Conservation (phyloP, 768 basidiomycete species). For the Russula sp. region DNA sequence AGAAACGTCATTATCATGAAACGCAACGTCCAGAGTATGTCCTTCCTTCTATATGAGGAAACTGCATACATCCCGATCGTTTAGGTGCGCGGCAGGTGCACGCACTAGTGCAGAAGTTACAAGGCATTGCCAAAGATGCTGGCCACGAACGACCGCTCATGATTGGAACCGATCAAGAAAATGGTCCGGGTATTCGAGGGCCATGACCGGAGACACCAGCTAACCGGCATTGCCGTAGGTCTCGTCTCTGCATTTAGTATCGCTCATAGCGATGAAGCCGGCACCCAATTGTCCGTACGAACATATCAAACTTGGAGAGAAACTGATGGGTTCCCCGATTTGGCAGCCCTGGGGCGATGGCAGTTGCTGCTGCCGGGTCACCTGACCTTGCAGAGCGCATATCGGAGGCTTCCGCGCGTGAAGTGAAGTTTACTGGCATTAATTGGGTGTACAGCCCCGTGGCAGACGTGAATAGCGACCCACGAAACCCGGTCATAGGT, state of each 20-base stretch:
- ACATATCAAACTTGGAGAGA: not conserved
- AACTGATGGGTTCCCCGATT: not conserved
- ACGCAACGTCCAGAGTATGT: slow-evolving; percentile 52
- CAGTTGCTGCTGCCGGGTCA: slow-evolving; percentile 50
- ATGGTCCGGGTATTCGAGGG: slow-evolving; percentile 38
- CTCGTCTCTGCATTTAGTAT: slow-evolving; percentile 63
- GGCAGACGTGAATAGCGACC: slow-evolving; percentile 67
- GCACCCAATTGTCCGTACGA: slow-evolving; percentile 58
- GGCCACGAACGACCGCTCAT: slow-evolving; percentile 53
- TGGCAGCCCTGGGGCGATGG: slow-evolving; percentile 67
- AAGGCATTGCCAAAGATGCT: slow-evolving; percentile 48
- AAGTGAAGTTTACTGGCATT: slow-evolving; percentile 56
- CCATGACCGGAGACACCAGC: not conserved
- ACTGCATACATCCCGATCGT: not conserved
- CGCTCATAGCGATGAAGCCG: slow-evolving; percentile 33
- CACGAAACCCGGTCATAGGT: slow-evolving; percentile 68
- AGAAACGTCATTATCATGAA: slow-evolving; percentile 63
- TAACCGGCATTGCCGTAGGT: slow-evolving; percentile 34
- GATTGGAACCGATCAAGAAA: slow-evolving; percentile 71
- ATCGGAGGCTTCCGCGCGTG: slow-evolving; percentile 47
- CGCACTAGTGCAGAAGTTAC: slow-evolving; percentile 43
- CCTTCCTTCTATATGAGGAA: not conserved
- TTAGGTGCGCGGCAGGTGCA: slow-evolving; percentile 49
- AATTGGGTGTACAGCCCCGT: slow-evolving; percentile 70
- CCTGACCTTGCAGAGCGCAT: slow-evolving; percentile 40